These are phyloP conservation scores for Kuraishia hungarica DNA, from an alignment of 805 yeast species.

Conservation along the genomic window DNA sequence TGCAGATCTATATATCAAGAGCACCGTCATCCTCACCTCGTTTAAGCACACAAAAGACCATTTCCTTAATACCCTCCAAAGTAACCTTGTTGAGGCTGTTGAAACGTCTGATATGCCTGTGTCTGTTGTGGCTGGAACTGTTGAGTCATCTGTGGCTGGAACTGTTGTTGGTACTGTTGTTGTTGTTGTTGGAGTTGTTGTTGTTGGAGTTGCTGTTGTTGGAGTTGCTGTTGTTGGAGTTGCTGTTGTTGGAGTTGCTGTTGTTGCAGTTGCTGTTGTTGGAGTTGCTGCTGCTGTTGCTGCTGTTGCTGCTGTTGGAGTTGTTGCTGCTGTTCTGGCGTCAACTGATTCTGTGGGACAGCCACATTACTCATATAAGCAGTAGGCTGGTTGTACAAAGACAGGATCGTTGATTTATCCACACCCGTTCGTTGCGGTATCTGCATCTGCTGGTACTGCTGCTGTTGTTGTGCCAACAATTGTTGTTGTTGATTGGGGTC, in stretches of 20 bases:
- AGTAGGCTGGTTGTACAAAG: constrained; percentile 31
- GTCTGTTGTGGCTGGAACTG: constrained; percentile 1
- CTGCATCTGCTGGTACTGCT: constrained; percentile 16
- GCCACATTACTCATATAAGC: neutral
- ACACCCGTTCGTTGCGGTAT: constrained; percentile 17
- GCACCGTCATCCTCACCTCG: no score
- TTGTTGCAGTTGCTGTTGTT: constrained; percentile 1
- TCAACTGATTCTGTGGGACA: neutral
- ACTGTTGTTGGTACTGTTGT: no score
- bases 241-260: neutral
- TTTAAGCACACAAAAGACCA: no score
- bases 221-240: neutral
- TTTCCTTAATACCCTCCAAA: neutral
- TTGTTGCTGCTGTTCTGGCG: neutral
- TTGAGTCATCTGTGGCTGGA: neutral
- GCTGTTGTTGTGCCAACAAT: constrained; percentile 12
- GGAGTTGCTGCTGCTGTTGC: constrained; percentile 1
- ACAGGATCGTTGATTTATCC: constrained; percentile 29
- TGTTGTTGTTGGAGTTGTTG: constrained; percentile 1
- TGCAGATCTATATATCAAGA: no score
- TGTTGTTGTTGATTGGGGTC: constrained; percentile 35
- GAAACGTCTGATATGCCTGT: neutral
- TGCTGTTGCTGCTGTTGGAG: constrained; percentile 1
- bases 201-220: neutral
- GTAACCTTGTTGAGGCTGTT: neutral